These are phyloP conservation scores for Colletotrichum zoysiae DNA, from an alignment of 2,329 filamentous ascomycete genomes.

Conservation along the genomic window DNA sequence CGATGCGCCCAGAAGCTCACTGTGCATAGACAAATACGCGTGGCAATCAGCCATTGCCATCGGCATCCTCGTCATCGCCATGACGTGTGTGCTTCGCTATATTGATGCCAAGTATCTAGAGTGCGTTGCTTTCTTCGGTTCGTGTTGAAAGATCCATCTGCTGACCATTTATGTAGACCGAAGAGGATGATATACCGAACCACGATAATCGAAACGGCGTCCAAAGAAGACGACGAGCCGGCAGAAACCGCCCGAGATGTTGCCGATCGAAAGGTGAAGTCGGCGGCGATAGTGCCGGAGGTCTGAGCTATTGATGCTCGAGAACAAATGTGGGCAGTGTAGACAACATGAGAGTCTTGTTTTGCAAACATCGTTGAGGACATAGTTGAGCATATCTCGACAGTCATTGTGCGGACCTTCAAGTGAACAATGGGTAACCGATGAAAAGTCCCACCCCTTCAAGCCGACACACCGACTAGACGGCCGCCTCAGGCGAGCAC, in stretches of 20 bases:
- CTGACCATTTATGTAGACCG: conserved; percentile 18
- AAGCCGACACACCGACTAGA: not conserved
- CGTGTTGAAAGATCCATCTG: not conserved
- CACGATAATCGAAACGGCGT: conserved; percentile 17
- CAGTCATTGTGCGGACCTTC: not conserved
- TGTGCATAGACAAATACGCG: conserved; percentile 55
- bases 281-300: conserved; percentile 24
- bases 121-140: conserved; percentile 2
- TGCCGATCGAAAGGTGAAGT: conserved; percentile 23
- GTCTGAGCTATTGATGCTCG: conserved; percentile 6
- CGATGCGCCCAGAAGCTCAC: conserved; percentile 5
- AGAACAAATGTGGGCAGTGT: not conserved
- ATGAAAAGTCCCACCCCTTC: not conserved
- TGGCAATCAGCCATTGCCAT: conserved; percentile 62
- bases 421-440: not conserved
- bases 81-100: conserved; percentile 58
- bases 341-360: not conserved
- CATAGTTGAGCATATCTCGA: not conserved
- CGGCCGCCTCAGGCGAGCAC: not conserved
- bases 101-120: conserved; percentile 57
- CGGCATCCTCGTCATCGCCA: conserved; percentile 58
- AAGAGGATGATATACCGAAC: conserved; percentile 22
- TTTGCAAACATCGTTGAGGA: not conserved
- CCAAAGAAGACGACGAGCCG: conserved; percentile 2
- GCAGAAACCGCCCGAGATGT: not conserved